Base-by-base conservation (phyloP, 306 rosid species). In the Quercus glauca region DNA sequence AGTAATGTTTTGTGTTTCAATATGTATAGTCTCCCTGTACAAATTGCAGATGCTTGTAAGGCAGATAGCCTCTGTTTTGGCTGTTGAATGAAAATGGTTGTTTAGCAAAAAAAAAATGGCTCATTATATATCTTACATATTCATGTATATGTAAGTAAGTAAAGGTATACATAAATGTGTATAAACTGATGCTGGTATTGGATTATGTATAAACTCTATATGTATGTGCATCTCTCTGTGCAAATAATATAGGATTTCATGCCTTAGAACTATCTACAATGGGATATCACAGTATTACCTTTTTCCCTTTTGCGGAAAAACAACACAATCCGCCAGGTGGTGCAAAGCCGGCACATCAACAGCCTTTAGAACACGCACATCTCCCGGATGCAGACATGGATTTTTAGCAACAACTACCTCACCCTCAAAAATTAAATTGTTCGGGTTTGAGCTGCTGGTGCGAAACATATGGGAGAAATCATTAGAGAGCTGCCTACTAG, bases 381-480 rank as follows among this genome's bases (percentile, higher is more conserved):
- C 90, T n/a, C 90, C 90, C 0, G 88, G 90, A 43, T 85, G 82
- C 19, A 82, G 49, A 25, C 90, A 87, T 0, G 88, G 90, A 41
- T 85, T 85, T 55, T 75, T 85, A 8, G 88, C 87, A 41, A 87
- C 88, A 13, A 82, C 87, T 1, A 85, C 82, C 13, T 85, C 17
- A 33, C 73, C 80, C 3, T 43, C 2, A 14, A 75, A 79, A 43
- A 67, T 23, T 29, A 75, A 82, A 26, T 45, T 73, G 19, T 14
- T 70, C 7, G 75, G 55, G n/a, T 55, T 13, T 1, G 45, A 41
- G 1, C 41, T 56, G 53, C 28, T 55, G 49, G 26, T 43, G 29
- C 9, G 53, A 25, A 79, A 76, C 74, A 64, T 15, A 28, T 20
- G 20, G 20, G 61, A 79, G 19, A 64, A 64, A 12, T 73, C 17